Evolutionary conservation across 805 yeast species (phyloP).

Genomic region (Cyberlindnera amylophila): DNA sequence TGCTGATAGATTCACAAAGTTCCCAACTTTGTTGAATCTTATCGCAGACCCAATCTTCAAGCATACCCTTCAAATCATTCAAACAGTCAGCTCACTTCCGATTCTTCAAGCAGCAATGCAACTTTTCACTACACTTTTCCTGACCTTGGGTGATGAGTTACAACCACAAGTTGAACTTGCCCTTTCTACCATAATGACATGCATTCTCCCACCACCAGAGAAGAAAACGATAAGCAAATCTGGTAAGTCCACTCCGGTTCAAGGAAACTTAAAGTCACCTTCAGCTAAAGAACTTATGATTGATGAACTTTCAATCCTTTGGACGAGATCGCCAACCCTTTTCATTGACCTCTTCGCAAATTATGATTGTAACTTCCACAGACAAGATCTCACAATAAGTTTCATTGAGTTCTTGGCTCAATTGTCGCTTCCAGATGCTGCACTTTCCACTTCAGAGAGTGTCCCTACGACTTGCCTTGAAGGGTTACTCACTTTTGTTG

Average conservation of each 20-base stretch:
- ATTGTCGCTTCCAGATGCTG: conserved; percentile 82
- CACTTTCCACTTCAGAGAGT: conserved; percentile 69
- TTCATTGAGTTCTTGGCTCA: conserved; percentile 69
- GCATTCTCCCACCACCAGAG: conserved; percentile 40
- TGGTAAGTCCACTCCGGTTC: conserved; percentile 33
- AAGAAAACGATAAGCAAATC: conserved; percentile 13
- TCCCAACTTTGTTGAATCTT: conserved; percentile 61
- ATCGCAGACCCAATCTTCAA: conserved; percentile 83
- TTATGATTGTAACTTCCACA: conserved; percentile 88
- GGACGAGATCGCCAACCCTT: conserved; percentile 77
- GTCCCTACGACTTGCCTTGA: conserved; percentile 95
- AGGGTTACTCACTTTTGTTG: conserved; percentile 70
- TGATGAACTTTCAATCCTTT: conserved; percentile 76
- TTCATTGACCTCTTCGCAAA: conserved; percentile 74
- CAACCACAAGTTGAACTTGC: conserved; percentile 81
- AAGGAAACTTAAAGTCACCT: conserved; percentile 21
- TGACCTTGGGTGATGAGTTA: conserved; percentile 60
- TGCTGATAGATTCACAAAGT: conserved; percentile 57
- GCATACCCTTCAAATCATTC: conserved; percentile 74
- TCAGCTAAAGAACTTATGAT: conserved; percentile 74
- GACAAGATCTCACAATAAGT: conserved; percentile 69
- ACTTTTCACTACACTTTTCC: conserved; percentile 66
- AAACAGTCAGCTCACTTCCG: conserved; percentile 67
- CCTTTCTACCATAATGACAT: conserved; percentile 56
- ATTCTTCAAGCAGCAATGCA: conserved; percentile 73